phyloP scores from a whole-genome alignment of 441 rosid genomes.

The Iberis amara region DNA sequence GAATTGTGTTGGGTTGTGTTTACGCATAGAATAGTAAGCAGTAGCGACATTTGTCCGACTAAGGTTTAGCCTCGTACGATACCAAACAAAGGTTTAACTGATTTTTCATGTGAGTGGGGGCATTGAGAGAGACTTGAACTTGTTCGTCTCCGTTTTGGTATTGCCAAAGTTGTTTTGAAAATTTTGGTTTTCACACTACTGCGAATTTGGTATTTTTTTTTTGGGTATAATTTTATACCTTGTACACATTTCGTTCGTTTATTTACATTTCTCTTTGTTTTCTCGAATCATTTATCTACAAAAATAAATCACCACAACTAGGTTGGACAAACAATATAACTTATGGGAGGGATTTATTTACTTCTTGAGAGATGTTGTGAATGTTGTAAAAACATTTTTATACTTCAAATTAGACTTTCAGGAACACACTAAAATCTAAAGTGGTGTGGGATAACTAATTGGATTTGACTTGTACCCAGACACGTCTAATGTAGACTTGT shows the following conservation, averaged over 20 bases:
- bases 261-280: not conserved
- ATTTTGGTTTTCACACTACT: not conserved
- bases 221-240: not conserved
- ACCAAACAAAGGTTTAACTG: conserved; percentile 7
- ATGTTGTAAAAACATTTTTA: not conserved
- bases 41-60: conserved; percentile 10
- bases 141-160: conserved; percentile 6
- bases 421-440: not conserved
- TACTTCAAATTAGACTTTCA: not conserved
- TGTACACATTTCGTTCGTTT: not conserved
- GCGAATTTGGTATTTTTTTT: conserved; percentile 3
- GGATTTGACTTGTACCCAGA: not conserved
- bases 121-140: conserved; percentile 18
- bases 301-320: conserved; percentile 15
- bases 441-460: not conserved
- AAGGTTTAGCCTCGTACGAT: conserved; percentile 17
- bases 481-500: not conserved
- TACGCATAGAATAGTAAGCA: not conserved
- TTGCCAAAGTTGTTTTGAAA: not conserved
- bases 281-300: not conserved
- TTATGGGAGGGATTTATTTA: too few species aligned
- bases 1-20: not conserved
- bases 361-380: not conserved
- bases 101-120: conserved; percentile 15
- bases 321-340: not conserved